Evolutionary conservation across 2,329 filamentous ascomycete genomes (phyloP), one percentile per base, ranked within the genome.

Genomic region (Coniochaeta pulveracea): DNA sequence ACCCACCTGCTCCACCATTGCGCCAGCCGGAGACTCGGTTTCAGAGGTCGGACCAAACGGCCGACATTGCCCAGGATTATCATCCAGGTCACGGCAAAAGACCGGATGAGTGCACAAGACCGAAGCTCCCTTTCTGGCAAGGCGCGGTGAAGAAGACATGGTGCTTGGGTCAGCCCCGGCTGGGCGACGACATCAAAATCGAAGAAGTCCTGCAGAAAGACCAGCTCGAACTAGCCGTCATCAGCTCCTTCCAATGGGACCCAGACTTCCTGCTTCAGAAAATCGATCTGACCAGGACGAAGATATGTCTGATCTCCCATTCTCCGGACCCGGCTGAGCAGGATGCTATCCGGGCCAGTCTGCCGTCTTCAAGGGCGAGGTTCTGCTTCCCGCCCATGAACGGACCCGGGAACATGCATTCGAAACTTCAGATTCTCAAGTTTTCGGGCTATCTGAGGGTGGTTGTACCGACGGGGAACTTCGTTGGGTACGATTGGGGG

Each of bases 361-460:
- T 61, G 8, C 70, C 70, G 12, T 42, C 47, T n/a, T 59, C 69
- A 33, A 45, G 55, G 23, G 64, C 93, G 35, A 72, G 72, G 14
- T 78, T 78, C 35, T 86, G 84, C 50, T 94, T 96, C 49, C 89
- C 89, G 11, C 69, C 71, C 3, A 89, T 95, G 83, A 64, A 74
- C 25, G 72, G 75, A 2, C 63, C 72, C 5, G 80, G 77, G 16
- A 77, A 69, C 46, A 94, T 96, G 86, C 91, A 96, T 55, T 93
- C 85, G 32, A 96, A 98, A 51, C 64, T 96, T 26, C 88, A 93
- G 69, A 58, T 96, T 2, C 66, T 96, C n/a, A 89, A 86, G 46
- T 84, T 85, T 45, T 59, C 70, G 0, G 58, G 59, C 2, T 77
- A 86, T 51, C 56, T 95, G 11, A 75, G 91, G 6, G 66, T 98